These are phyloP conservation scores for Xanthoparmelia taractica DNA, from an alignment of 495 filamentous ascomycete genomes.

Conservation along the genomic window DNA sequence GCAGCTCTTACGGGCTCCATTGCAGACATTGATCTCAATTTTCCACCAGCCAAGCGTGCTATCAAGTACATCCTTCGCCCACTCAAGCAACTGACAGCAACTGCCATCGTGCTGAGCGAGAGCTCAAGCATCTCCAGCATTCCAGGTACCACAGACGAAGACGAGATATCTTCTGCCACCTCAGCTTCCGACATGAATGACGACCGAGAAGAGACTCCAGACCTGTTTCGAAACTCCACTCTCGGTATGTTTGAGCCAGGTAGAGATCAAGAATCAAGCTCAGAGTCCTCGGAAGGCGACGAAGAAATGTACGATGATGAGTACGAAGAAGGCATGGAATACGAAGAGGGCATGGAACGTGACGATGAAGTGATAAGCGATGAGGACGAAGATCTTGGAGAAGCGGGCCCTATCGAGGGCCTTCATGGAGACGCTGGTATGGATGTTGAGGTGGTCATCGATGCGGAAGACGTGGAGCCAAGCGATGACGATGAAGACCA, in stretches of 20 bases:
- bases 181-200: conserved; percentile 83
- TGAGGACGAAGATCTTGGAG: conserved; percentile 74
- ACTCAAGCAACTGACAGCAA: conserved; percentile 75
- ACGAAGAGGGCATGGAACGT: conserved; percentile 75
- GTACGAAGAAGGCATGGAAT: conserved; percentile 62
- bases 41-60: conserved; percentile 81
- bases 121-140: conserved; percentile 60
- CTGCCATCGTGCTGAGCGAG: conserved; percentile 76
- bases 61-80: conserved; percentile 94
- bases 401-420: conserved; percentile 79
- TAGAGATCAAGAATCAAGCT: conserved; percentile 64
- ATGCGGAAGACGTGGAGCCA: conserved; percentile 59
- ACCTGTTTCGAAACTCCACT: conserved; percentile 93
- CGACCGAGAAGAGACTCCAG: conserved; percentile 90
- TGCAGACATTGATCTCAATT: conserved; percentile 92
- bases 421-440: conserved; percentile 67
- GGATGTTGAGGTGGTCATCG: conserved; percentile 78
- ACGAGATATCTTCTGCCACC: conserved; percentile 82
- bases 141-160: conserved; percentile 61
- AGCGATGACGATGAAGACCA: conserved; percentile 55
- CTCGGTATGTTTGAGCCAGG: conserved; percentile 88
- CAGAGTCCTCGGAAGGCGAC: conserved; percentile 59
- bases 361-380: conserved; percentile 82
- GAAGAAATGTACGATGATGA: conserved; percentile 82
- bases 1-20: conserved; percentile 80